Percentiles rank a stretch among this genome's conserved stretches.
These are phyloP conservation scores for Dactylellina leptospora DNA, from an alignment of 2,329 filamentous ascomycete genomes.

Conservation along the genomic window DNA sequence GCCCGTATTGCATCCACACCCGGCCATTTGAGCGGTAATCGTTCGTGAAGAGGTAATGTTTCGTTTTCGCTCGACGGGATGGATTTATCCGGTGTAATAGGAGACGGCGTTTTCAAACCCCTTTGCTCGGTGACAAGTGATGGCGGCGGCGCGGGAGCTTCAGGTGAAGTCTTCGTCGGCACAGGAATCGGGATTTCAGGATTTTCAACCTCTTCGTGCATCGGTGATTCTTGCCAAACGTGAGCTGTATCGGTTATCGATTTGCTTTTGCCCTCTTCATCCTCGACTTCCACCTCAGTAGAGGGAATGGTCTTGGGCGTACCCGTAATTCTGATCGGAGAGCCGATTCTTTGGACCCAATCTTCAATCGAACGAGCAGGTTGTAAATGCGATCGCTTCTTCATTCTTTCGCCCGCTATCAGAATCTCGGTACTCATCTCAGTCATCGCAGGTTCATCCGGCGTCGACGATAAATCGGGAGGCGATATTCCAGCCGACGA, in stretches of 20 bases:
- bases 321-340: constrained; percentile 11
- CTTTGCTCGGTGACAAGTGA: not conserved
- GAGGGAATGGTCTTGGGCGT: constrained; percentile 35
- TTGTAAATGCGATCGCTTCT: constrained; percentile 36
- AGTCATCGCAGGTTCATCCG: constrained; percentile 35
- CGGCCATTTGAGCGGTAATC: constrained; percentile 9
- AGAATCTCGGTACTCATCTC: constrained; percentile 52
- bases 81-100: no score
- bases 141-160: not conserved
- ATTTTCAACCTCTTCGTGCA: constrained; percentile 28
- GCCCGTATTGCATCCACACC: constrained; percentile 16
- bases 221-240: constrained; percentile 19
- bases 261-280: not conserved
- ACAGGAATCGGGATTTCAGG: constrained; percentile 44
- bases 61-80: not conserved
- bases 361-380: constrained; percentile 28
- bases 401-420: constrained; percentile 32
- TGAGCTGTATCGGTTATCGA: not conserved
- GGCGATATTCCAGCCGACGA: not conserved
- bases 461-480: constrained; percentile 3
- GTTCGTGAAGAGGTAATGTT: not conserved
- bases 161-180: constrained; percentile 11
- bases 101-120: not conserved
- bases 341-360: constrained; percentile 28
- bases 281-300: constrained; percentile 18